Conservation (phyloP, 225 moss, liverwort and hornwort genomes). For the Polytrichum formosum region DNA sequence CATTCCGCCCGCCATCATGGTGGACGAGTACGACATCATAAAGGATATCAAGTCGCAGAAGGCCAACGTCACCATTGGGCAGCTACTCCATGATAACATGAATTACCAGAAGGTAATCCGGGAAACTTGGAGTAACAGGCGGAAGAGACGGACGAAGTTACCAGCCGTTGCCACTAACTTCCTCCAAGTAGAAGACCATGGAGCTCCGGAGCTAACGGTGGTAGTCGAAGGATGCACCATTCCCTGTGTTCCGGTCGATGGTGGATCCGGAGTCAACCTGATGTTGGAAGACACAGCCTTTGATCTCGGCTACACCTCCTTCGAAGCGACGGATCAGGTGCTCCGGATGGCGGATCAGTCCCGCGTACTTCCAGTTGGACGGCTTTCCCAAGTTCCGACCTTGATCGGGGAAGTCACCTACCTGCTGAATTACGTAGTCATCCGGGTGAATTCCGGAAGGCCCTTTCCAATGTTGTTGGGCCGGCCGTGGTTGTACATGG, state of each 20-base stretch:
- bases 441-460: neutral
- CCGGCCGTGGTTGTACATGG: constrained; percentile 1
- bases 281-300: constrained; percentile 17
- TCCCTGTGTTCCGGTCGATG: too few species aligned
- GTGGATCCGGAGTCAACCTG: too few species aligned
- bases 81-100: too few species aligned
- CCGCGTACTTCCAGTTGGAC: neutral
- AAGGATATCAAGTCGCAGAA: too few species aligned
- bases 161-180: constrained; percentile 6
- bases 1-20: too few species aligned
- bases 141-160: neutral
- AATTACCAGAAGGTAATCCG: constrained; percentile 10
- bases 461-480: neutral
- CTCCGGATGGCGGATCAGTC: constrained; percentile 25
- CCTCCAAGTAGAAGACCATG: too few species aligned
- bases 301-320: constrained; percentile 14
- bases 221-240: too few species aligned
- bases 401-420: neutral
- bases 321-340: constrained; percentile 4
- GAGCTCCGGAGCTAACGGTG: too few species aligned
- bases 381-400: neutral
- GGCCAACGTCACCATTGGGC: too few species aligned
- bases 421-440: neutral
- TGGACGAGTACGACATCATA: too few species aligned
- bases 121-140: neutral